Evolutionary conservation across 2,329 filamentous ascomycete genomes (phyloP), one percentile per base, ranked within the genome.

Genomic region (Alternaria infectoria): DNA sequence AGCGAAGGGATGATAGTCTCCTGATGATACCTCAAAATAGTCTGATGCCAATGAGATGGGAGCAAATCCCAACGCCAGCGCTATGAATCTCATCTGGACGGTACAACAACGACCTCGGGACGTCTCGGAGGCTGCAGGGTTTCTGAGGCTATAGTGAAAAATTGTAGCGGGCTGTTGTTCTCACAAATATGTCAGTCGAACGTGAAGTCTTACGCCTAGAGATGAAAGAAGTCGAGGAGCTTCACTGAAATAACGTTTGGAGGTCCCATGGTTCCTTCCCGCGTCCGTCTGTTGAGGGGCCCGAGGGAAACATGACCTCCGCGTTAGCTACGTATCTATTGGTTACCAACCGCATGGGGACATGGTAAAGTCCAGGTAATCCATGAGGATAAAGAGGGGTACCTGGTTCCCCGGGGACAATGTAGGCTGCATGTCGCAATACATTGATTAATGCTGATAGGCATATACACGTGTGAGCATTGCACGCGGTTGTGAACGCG

Each of bases 1-100:
- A 10, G 61, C 69, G 25, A 67, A 69, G 13, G 64, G 59, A 54
- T 61, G 65, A 44, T 59, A 67, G 15, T 40, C 61, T 40, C 54
- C 64, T 23, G 57, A 51, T 7, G 64, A 57, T 11, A 64, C 66
- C 8, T 68, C 62, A 17, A 65, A 66, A 23, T 66, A 66, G 15
- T 54, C 44, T 26, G 47, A 19, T 17, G 65, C 62, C n/a, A 43
- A 30, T 11, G 50, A 54, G 15, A 32, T 21, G 5, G 50, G 25
- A 23, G 50, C 17, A 9, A 54, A 11, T 19, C 47, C 52, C 6
- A 59, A 32, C 10, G 36, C 23, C 4, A 62, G 45, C 17, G 25
- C 7, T 17, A 26, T 32, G 21, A 30, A 26, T 19, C n/a, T 30
- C 61, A 63, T 63, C 17, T 17, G 45, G 45, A 9, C 6, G 15